Percentiles rank a stretch among this genome's conserved stretches.
Evolutionary conservation across 345 rosid genomes (phyloP).

Genomic region (Eucalyptus erythrocorys): DNA sequence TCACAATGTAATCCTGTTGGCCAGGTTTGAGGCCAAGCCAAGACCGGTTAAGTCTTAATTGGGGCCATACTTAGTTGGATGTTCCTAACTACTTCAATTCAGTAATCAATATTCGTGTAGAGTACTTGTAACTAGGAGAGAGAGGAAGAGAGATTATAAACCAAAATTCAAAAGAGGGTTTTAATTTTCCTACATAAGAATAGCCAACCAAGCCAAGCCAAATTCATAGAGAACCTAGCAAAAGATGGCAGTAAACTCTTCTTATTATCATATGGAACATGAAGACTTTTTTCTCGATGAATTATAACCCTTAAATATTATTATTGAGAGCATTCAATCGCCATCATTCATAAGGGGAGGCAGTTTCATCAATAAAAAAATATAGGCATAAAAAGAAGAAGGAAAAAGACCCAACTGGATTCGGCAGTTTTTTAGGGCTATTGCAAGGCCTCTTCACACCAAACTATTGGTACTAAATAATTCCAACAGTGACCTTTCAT

Average conservation of each 20-base stretch:
- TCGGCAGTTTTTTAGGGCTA: not conserved
- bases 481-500: not conserved
- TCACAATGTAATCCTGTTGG: not conserved
- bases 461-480: not conserved
- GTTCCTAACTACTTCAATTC: not conserved
- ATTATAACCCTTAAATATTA: not conserved
- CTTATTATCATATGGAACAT: not conserved
- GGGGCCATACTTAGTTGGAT: not conserved
- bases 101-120: not conserved
- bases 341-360: not conserved
- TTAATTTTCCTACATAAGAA: not conserved
- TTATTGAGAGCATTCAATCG: not conserved
- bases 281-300: not conserved
- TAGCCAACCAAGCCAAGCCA: not conserved
- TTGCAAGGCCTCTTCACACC: not conserved
- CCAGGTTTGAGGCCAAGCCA: not conserved
- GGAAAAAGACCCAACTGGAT: not conserved
- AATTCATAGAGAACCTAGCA: not conserved
- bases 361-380: not conserved
- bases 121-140: not conserved
- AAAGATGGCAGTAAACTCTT: not conserved
- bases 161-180: not conserved
- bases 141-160: not conserved
- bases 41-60: not conserved
- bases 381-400: not conserved